Evolutionary conservation across 1,139 yeast species (phyloP), one percentile per base, ranked within the genome.

Genomic region (Candida tunisiensis): DNA sequence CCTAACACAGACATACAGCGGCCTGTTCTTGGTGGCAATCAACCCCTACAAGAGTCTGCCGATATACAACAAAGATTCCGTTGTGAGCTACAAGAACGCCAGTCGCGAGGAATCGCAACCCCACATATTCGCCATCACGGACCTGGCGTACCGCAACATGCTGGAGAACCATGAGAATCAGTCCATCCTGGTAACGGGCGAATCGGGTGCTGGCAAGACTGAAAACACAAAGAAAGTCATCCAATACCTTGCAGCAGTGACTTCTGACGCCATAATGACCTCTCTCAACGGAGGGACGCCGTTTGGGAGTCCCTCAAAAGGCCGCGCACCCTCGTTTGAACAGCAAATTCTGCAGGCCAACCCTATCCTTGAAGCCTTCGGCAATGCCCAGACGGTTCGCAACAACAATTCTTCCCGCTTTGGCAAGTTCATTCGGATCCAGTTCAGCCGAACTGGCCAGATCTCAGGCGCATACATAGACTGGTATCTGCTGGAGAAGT

Each of bases 131-230:
- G 92, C 93, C 2, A 74, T 79, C 17, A 80, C 96, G 0, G 95
- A 88, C 45, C 70, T 72, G 24, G 93, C 98, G 1, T 80, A 72
- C 41, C 65, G 82, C 34, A 79, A 75, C 42, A 60, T 88, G 51
- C 57, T 82, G 13, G 62, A 65, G 17, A 74, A 77, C 40, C 64
- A 59, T 28, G 74, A 72, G 42, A 78, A 85, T 50, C 98, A 91
- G 53, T 74, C 92, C 10, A 82, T 91, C 29, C 59, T 91, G 30
- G 96, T 91, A 8, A 91, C 98, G 1, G 99, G 99, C 35, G 99
- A 91, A 49, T 78, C 93, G 16, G 99, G 98, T 35, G 98, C 98
- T 0, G 98, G 98, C 31, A 88, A 88, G 49, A 88, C 98, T 0
- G 98, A 88, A 53, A 88, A 82, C 41, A 88, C 98, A n/a, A 88